phyloP scores from a whole-genome alignment of 2,329 filamentous ascomycete species.

The Aureobasidium subglaciale region DNA sequence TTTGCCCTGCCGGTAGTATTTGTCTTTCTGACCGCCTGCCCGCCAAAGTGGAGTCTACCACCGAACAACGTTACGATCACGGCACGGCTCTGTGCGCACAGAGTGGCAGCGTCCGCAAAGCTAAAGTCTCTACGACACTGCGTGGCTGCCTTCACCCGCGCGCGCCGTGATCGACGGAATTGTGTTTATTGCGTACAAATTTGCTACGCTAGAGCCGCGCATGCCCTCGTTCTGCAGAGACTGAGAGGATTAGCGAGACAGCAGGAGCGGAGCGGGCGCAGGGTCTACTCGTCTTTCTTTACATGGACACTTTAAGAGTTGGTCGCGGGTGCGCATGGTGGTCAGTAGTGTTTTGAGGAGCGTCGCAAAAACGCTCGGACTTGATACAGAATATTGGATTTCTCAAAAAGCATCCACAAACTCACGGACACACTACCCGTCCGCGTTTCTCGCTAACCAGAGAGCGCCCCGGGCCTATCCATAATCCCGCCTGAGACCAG shows the following conservation, averaged over 20 bases:
- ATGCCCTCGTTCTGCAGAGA: background rate
- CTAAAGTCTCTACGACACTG: background rate
- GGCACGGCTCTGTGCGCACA: conserved; percentile 14
- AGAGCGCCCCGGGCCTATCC: conserved; percentile 13
- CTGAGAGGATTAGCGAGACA: conserved; percentile 5
- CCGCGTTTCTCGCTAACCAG: conserved; percentile 14
- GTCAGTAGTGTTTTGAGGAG: background rate
- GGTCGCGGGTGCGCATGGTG: conserved; percentile 1
- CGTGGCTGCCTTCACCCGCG: conserved; percentile 7
- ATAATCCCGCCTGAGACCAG: conserved; percentile 12
- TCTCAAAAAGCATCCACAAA: conserved; percentile 12
- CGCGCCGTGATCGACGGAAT: conserved; percentile 1
- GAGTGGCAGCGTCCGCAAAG: conserved; percentile 11
- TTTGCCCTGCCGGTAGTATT: conserved; percentile 13
- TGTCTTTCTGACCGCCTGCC: conserved; percentile 14
- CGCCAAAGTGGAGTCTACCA: conserved; percentile 10
- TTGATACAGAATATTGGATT: conserved; percentile 1
- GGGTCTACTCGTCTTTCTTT: background rate
- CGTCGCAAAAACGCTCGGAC: conserved; percentile 2
- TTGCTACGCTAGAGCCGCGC: conserved; percentile 8
- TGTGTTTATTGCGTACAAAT: conserved; percentile 15
- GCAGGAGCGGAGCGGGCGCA: background rate
- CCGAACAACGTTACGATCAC: conserved; percentile 14
- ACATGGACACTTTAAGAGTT: background rate
- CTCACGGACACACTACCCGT: conserved; percentile 6